Base-by-base conservation (phyloP, 2,329 filamentous ascomycete species). In the Phoma sp. region DNA sequence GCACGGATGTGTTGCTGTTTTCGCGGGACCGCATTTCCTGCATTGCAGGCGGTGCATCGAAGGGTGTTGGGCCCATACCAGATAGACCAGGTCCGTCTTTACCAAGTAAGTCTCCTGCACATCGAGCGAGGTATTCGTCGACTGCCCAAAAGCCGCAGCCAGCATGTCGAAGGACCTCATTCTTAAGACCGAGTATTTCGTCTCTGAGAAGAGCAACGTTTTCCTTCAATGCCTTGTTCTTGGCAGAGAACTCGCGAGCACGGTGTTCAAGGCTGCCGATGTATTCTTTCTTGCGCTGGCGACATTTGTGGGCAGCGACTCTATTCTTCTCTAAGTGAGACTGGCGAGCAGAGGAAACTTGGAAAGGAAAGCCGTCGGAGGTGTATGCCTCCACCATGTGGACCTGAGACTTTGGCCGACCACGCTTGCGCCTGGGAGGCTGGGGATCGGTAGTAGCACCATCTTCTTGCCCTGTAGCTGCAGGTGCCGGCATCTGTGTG, bases 271-370 rank as follows among this genome's bases (percentile, higher is more conserved):
- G 77, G 33, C 76, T 66, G 50, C 79, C 75, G 32, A 80, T 82
- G 63, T 83, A 82, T 56, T 82, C 80, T 70, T 86, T 86, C 72
- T 86, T 85, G 75, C 89, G 90, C 65, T 88, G 83, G 3, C 89
- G 83, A 66, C 88, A 91, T 68, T 90, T 91, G 69, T 86, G 88
- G 1, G 89, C 89, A 0, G 89, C 89, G 2, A 89, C 77, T 8
- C 89, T 82, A 70, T 92, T 92, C 56, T 88, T 83, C 72, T 89
- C 86, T 0, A 90, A 79, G 62, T 74, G 71, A 2, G 68, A 69
- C 52, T 73, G 66, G 46, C 71, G 71, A 39, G 70, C 66, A 3
- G 69, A 71, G 5, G 71, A 70, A 4, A 73, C 69, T 18, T 70
- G 66, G 52, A 72, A 67, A 2, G 69, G 69, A 36, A 63, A 70